phyloP scores from a whole-genome alignment of 106 monocot genomes.

The Dioscorea zingiberensis region DNA sequence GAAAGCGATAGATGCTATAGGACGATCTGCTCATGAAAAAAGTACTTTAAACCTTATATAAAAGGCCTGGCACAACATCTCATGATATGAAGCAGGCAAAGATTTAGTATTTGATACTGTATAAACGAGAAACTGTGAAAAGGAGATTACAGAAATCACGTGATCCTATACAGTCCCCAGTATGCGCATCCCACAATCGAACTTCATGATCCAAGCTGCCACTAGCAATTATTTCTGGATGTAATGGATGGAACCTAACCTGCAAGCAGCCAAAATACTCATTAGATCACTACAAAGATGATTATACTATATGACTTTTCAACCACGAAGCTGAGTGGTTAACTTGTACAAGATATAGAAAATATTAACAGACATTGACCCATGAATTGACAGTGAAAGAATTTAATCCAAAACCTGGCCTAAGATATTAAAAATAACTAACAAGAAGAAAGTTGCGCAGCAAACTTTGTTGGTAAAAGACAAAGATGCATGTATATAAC shows the following conservation, averaged over 20 bases:
- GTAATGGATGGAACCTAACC: constrained; percentile 92
- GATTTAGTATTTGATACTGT: no score
- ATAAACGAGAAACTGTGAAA: no score
- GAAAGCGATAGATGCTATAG: constrained; percentile 96
- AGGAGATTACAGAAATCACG: constrained; percentile 67
- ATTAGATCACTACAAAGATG: constrained; percentile 3
- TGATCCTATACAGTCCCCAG: constrained; percentile 79
- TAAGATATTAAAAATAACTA: no score
- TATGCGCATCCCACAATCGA: constrained; percentile 86
- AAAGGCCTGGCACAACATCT: no score
- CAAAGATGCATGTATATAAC: no score
- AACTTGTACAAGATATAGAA: no score
- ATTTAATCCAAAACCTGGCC: no score
- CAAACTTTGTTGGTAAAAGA: no score
- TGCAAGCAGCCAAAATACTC: constrained; percentile 24
- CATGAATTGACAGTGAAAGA: no score
- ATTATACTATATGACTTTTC: neutral
- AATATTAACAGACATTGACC: no score
- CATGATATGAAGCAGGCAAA: no score
- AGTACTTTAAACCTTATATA: neutral
- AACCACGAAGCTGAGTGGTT: neutral
- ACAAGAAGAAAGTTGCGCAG: no score
- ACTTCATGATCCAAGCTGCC: constrained; percentile 99
- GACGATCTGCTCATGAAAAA: constrained; percentile 57
- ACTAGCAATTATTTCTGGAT: constrained; percentile 90